Base-by-base conservation (phyloP, 2,329 filamentous ascomycete species). In the Alternaria sp. region DNA sequence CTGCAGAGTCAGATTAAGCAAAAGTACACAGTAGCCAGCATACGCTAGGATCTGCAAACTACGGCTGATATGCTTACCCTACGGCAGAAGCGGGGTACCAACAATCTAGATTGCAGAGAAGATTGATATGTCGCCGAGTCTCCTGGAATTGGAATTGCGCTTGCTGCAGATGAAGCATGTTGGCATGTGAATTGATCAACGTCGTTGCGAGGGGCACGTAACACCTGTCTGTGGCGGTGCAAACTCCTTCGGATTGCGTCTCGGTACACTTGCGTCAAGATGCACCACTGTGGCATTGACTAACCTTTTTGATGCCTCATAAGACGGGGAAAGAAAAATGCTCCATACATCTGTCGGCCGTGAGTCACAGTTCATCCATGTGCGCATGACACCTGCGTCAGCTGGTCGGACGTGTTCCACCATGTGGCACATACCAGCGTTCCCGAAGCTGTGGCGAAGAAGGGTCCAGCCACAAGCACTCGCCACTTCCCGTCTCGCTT, bases 371-470 rank as follows among this genome's bases (percentile, higher is more conserved):
- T 57, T 51, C 54, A 36, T 57, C 32, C 44, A 57, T 43, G 21
- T 43, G 19, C 30, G 52, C 57, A 51, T 54, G 36, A 13, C 47
- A 49, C 25, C 57, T 56, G 52, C 44, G 43, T 55, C 52, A 58
- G 28, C 40, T 44, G 32, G 32, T 25, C 23, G 40, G 51, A 36
- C 30, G 59, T 65, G 46, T 55, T 52, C 44, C 56, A 32, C 30
- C 23, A 46, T 57, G 46, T 55, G 54, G 59, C 60, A 62, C 55
- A 51, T 28, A 56, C 59, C 40, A 56, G 55, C 60, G 60, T 59
- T 65, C 36, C 45, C 63, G 57, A 51, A 57, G 59, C 49, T 65
- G 62, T 65, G 62, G 62, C 62, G 30, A 65, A 62, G 47, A 17
- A 59, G 55, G 55, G 47, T 59, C 49, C 54, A 59, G 55, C 60